phyloP scores from a whole-genome alignment of 768 basidiomycete genomes.

The Solioccasus polychromus region DNA sequence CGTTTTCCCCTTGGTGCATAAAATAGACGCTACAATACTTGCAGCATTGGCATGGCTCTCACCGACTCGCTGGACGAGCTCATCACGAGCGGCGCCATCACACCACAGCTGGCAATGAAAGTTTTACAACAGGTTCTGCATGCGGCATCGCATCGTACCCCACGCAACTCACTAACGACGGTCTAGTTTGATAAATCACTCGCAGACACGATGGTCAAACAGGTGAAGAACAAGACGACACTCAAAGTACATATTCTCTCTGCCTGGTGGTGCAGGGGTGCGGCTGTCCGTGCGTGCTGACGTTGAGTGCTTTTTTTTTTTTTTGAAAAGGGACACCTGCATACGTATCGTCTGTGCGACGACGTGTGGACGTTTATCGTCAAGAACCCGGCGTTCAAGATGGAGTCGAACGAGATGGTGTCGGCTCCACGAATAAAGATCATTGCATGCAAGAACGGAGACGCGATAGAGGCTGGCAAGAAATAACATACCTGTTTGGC shows the following conservation, averaged over 20 bases:
- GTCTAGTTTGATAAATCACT: conserved; percentile 92
- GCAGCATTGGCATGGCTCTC: conserved; percentile 93
- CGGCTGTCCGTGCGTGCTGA: no score
- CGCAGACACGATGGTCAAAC: conserved; percentile 88
- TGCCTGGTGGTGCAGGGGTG: no score
- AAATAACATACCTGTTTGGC: conserved; percentile 42
- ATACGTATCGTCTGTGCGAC: conserved; percentile 90
- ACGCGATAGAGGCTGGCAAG: conserved; percentile 80
- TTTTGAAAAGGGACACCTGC: conserved; percentile 69
- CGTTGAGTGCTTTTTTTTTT: neutral
- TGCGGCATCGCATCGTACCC: conserved; percentile 14
- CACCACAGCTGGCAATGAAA: conserved; percentile 97
- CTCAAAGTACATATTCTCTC: conserved; percentile 62
- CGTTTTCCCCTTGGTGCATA: neutral
- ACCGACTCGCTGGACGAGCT: conserved; percentile 98
- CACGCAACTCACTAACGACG: conserved; percentile 11
- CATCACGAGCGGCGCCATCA: conserved; percentile 94
- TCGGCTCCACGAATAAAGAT: conserved; percentile 85
- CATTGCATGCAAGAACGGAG: conserved; percentile 96
- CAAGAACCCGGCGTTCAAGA: conserved; percentile 89
- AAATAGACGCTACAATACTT: neutral
- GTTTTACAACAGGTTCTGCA: conserved; percentile 88
- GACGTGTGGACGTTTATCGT: conserved; percentile 99
- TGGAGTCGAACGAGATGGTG: conserved; percentile 86
- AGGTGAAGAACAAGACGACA: conserved; percentile 92